Conservation (phyloP, 2,329 filamentous ascomycete genomes). For the Neobulgaria alba region DNA sequence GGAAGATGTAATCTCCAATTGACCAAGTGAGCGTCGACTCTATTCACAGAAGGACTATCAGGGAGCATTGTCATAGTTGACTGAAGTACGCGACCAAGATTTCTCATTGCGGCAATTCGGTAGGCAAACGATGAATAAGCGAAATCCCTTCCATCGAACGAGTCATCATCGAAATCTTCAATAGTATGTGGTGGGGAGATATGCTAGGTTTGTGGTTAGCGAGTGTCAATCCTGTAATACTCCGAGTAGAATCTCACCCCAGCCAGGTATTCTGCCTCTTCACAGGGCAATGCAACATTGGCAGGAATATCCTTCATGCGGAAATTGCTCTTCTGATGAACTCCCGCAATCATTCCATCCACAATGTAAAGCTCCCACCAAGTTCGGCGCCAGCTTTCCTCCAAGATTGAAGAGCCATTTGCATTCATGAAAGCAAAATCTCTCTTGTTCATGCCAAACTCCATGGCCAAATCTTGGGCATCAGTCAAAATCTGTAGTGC, state of each 20-base stretch:
- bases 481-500: constrained; percentile 58
- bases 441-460: constrained; percentile 66
- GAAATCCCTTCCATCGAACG: constrained; percentile 57
- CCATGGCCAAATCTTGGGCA: constrained; percentile 63
- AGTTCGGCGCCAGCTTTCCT: constrained; percentile 79
- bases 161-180: constrained; percentile 64
- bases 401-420: constrained; percentile 55
- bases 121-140: constrained; percentile 81
- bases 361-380: constrained; percentile 71
- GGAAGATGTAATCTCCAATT: constrained; percentile 81
- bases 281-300: constrained; percentile 70
- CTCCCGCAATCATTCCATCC: constrained; percentile 75
- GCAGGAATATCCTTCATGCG: constrained; percentile 57
- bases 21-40: constrained; percentile 46
- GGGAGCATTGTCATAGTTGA: constrained; percentile 44
- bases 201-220: constrained; percentile 35
- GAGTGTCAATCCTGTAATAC: background rate
- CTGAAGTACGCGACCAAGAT: constrained; percentile 67
- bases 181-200: constrained; percentile 54
- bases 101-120: constrained; percentile 71
- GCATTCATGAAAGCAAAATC: constrained; percentile 58
- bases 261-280: constrained; percentile 62
- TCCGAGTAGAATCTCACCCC: constrained; percentile 35
- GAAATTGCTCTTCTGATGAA: constrained; percentile 65
- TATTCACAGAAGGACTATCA: constrained; percentile 45